Evolutionary conservation across 1,284 basidiomycete species (phyloP).

Genomic region (Leccinum pachyderme): DNA sequence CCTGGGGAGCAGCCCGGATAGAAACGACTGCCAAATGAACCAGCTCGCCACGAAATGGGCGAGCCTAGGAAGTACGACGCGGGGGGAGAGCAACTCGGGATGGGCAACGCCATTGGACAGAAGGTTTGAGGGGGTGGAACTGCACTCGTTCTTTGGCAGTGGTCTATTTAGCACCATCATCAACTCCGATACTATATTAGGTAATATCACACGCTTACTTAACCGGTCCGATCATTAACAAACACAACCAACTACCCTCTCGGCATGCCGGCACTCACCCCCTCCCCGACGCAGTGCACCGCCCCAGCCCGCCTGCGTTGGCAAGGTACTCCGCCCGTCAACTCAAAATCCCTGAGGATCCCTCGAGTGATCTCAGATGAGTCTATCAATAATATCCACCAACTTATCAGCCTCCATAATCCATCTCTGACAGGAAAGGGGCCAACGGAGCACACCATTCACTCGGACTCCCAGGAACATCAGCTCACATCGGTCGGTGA

Average conservation of each 20-base stretch:
- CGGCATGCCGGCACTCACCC: conserved; percentile 27
- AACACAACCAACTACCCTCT: conserved; percentile 19
- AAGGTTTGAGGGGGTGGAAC: conserved; percentile 17
- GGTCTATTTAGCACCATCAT: conserved; percentile 29
- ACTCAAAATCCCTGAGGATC: not conserved
- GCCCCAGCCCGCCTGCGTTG: not conserved
- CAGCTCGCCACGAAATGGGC: conserved; percentile 64
- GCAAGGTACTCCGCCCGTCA: not conserved
- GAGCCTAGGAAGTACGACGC: conserved; percentile 65
- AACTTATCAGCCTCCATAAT: not conserved
- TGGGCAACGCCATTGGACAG: conserved; percentile 50
- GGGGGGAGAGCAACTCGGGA: conserved; percentile 58
- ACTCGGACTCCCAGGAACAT: not conserved
- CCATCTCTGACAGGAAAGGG: not conserved
- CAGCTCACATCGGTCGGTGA: not conserved
- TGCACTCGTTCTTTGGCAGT: not conserved
- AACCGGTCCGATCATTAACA: conserved; percentile 21
- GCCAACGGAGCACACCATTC: not conserved
- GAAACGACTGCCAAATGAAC: conserved; percentile 61
- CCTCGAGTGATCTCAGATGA: not conserved
- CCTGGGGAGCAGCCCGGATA: conserved; percentile 61
- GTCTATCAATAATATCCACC: not conserved
- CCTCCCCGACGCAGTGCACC: not conserved
- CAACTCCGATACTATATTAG: conserved; percentile 1
- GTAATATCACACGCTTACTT: conserved; percentile 29